Evolutionary conservation across 1,284 basidiomycete genomes (phyloP).

Genomic region (Laetiporus sulphureus): DNA sequence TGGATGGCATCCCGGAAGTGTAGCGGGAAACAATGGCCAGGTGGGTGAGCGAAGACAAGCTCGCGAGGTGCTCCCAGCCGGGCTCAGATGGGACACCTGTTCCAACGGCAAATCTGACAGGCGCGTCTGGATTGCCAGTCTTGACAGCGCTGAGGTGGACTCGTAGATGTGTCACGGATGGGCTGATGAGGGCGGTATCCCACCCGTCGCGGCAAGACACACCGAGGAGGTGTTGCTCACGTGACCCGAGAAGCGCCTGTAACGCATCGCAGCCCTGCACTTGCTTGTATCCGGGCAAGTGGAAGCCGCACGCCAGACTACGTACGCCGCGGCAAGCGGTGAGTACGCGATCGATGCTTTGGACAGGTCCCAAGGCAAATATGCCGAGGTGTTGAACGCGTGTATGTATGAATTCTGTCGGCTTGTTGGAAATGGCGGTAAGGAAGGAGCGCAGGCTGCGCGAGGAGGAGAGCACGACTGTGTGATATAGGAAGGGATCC

Average conservation of each 20-base stretch:
- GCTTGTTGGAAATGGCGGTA: conserved; percentile 23
- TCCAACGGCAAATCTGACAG: conserved; percentile 13
- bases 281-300: conserved; percentile 24
- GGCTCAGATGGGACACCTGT: conserved; percentile 13
- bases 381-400: conserved; percentile 26
- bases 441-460: conserved; percentile 28
- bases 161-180: conserved; percentile 29
- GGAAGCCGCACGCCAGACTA: conserved; percentile 34
- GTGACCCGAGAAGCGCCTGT: conserved; percentile 18
- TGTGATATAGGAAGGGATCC: conserved; percentile 32
- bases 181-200: conserved; percentile 26
- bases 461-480: conserved; percentile 31
- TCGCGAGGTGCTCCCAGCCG: conserved; percentile 22
- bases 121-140: conserved; percentile 13
- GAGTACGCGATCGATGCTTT: conserved; percentile 28
- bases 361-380: conserved; percentile 30
- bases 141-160: conserved; percentile 27
- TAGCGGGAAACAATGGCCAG: conserved; percentile 29
- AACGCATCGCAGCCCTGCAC: conserved; percentile 15
- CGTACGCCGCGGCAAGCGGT: conserved; percentile 25
- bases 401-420: conserved; percentile 18
- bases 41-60: conserved; percentile 30
- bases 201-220: conserved; percentile 32
- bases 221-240: conserved; percentile 32
- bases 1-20: conserved; percentile 14